Percentiles rank a stretch among this genome's conserved stretches.
Evolutionary conservation across 2,329 filamentous ascomycete species (phyloP).

Genomic region (Arachnopeziza araneosa): DNA sequence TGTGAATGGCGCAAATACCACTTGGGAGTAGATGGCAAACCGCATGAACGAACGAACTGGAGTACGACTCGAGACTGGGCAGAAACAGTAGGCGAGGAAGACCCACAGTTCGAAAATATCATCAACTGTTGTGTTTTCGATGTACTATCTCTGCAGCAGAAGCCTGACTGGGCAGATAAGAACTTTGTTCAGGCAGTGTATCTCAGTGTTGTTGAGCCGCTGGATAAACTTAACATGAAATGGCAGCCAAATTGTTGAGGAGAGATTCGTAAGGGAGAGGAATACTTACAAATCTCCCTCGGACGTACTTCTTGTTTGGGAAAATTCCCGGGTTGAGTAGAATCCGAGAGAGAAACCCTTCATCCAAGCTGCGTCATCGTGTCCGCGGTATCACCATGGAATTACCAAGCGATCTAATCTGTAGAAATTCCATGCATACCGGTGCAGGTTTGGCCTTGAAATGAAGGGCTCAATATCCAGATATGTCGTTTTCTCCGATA

Average conservation of each 20-base stretch:
- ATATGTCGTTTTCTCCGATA: too few species aligned
- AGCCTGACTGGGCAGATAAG: conserved; percentile 18
- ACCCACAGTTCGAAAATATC: conserved; percentile 14
- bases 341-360: too few species aligned
- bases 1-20: conserved; percentile 12
- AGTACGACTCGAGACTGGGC: conserved; percentile 20
- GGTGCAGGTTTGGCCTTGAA: too few species aligned
- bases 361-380: too few species aligned
- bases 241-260: background rate
- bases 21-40: conserved; percentile 13
- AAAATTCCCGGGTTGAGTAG: too few species aligned
- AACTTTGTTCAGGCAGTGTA: conserved; percentile 23
- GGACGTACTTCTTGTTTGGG: too few species aligned
- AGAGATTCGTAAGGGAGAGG: too few species aligned
- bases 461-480: too few species aligned
- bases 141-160: conserved; percentile 13
- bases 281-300: too few species aligned
- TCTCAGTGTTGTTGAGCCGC: conserved; percentile 16
- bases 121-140: conserved; percentile 20
- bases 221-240: conserved; percentile 10
- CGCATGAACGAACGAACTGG: conserved; percentile 14
- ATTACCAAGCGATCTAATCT: too few species aligned
- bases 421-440: too few species aligned
- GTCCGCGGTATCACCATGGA: too few species aligned
- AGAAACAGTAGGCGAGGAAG: conserved; percentile 18